A percentile compares a stretch with the other conserved stretches of the same genome.
Evolutionary conservation across 371 early-diverging fungal genomes (phyloP).

Genomic region (Thermomucor indicae-seudaticae): DNA sequence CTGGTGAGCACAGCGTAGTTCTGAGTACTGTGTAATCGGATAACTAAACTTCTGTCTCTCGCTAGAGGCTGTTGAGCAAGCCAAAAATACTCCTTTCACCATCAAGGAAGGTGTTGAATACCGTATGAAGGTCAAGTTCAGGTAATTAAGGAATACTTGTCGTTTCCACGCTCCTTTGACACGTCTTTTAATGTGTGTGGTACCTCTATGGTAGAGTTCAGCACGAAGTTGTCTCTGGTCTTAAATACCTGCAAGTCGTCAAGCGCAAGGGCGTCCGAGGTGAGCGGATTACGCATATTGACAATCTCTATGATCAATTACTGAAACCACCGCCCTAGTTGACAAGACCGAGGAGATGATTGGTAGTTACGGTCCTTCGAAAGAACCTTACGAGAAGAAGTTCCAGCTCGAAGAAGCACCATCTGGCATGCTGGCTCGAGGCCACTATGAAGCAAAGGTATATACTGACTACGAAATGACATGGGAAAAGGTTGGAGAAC

Average conservation of each 20-base stretch:
- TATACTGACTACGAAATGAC: background rate
- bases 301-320: background rate
- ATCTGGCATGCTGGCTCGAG: constrained; percentile 86
- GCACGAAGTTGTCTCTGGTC: constrained; percentile 92
- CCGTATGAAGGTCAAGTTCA: constrained; percentile 89
- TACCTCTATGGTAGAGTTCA: constrained; percentile 61
- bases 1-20: constrained; percentile 40
- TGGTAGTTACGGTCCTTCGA: constrained; percentile 88
- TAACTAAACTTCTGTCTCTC: background rate
- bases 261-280: constrained; percentile 82
- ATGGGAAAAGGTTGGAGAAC: too few relatives aligned
- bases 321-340: constrained; percentile 41
- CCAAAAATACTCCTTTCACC: constrained; percentile 71
- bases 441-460: constrained; percentile 81
- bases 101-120: constrained; percentile 97
- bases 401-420: constrained; percentile 88
- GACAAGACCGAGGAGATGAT: constrained; percentile 95
- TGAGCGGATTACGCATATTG: too few relatives aligned
- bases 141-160: constrained; percentile 35
- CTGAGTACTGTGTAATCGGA: background rate
- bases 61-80: constrained; percentile 46
- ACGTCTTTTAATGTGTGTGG: background rate
- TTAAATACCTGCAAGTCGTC: constrained; percentile 91
- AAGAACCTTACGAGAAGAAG: constrained; percentile 76
- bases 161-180: background rate